Evolutionary conservation across 306 rosid genomes (phyloP), one percentile per base, ranked within the genome.

Genomic region (Crataegus laevigata): DNA sequence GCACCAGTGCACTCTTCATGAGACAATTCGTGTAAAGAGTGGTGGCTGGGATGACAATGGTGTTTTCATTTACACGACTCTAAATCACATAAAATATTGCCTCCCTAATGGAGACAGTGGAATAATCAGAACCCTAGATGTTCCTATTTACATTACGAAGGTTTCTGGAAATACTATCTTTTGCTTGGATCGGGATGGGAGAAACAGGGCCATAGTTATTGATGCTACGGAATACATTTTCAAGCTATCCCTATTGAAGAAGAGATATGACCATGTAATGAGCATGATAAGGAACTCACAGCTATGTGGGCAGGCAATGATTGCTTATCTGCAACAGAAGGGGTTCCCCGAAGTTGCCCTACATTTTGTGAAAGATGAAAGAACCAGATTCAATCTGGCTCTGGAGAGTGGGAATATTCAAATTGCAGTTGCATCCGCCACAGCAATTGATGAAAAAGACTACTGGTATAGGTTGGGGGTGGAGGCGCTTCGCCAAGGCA

Each of bases 41-140:
- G 98, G 98, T 75, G 93, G 88, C 18, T 93, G 98, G 98, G 98
- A 93, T 84, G 98, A 91, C 82, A 91, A 89, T 66, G 97, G 98
- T 32, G 91, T 93, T 77, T 91, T 93, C 83, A 93, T 93, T 64
- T 93, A 93, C 76, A 88, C 98, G 0, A 93, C 98, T 18, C 77
- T 93, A 68, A 93, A 93, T 76, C 98, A 93, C 81, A 88, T 93
- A 40, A 93, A 93, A 73, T 93, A 93, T 70, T 93, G 97, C 79
- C 92, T 93, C 11, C 91, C 98, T 58, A 93, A 89, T 78, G 98
- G 98, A 43, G 98, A 93, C 80, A 88, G 86, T 84, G 98, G 98
- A 74, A 93, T 93, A 80, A 88, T 93, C 55, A 87, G 87, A 77
- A 93, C 98, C 54, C 86, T 93, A 68, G 98, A 93, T 68, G 88